Evolutionary conservation across 371 early-diverging fungal species (phyloP).

Genomic region (Mortierella sp.): DNA sequence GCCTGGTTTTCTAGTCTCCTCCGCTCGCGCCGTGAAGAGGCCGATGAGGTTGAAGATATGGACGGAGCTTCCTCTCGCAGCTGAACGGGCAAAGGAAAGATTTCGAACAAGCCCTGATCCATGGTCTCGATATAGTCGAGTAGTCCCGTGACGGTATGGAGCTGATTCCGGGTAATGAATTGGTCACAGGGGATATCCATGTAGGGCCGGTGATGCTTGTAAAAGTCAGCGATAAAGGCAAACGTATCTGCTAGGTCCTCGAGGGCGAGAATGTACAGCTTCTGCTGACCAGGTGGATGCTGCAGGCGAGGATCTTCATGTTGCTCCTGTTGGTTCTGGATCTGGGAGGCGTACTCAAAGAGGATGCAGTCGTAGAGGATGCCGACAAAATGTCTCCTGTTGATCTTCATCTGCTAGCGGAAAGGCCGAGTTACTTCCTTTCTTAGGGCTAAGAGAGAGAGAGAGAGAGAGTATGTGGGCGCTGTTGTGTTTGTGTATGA

Average conservation of each 20-base stretch:
- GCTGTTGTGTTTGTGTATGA: no score
- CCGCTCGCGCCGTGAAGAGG: constrained; percentile 12
- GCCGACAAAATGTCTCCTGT: constrained; percentile 41
- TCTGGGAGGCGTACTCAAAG: constrained; percentile 40
- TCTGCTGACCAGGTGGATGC: no score
- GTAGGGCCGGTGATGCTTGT: constrained; percentile 35
- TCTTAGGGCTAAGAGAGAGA: no score
- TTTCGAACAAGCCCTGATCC: constrained; percentile 33
- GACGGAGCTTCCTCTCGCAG: constrained; percentile 40
- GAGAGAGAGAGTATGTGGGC: no score
- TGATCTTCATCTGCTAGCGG: constrained; percentile 33
- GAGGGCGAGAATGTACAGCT: constrained; percentile 19
- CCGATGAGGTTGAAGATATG: constrained; percentile 27
- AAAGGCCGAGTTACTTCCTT: no score
- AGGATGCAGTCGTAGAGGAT: constrained; percentile 45
- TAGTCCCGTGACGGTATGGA: constrained; percentile 38
- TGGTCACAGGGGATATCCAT: constrained; percentile 49
- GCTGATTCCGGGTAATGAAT: constrained; percentile 42
- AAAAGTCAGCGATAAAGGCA: constrained; percentile 43
- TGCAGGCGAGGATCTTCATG: not conserved
- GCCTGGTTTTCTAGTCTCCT: not conserved
- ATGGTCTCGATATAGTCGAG: constrained; percentile 42
- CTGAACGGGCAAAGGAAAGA: constrained; percentile 30
- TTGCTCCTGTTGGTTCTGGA: not conserved
- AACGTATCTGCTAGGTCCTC: constrained; percentile 45